Conservation (phyloP, 2,329 filamentous ascomycete genomes). For the Ampelomyces quisqualis region DNA sequence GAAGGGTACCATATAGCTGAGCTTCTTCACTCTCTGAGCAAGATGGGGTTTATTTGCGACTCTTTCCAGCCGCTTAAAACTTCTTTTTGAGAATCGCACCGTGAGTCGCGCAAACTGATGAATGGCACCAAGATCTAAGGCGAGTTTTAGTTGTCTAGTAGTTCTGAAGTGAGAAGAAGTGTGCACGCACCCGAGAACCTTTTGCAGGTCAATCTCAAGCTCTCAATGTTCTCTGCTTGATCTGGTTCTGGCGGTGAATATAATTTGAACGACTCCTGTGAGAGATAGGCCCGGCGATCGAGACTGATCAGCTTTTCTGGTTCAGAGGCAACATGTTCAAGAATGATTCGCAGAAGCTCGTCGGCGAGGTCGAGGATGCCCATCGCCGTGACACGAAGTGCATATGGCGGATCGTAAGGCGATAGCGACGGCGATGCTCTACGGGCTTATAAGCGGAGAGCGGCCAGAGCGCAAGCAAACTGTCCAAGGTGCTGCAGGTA, state of each 20-base stretch:
- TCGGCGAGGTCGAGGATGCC: slow-evolving; percentile 48
- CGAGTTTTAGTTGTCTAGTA: neutral
- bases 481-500: slow-evolving; percentile 17
- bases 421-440: slow-evolving; percentile 23
- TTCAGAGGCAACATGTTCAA: slow-evolving; percentile 56
- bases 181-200: slow-evolving; percentile 6
- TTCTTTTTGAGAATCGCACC: slow-evolving; percentile 53
- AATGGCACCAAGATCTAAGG: slow-evolving; percentile 51
- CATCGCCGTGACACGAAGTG: slow-evolving; percentile 33
- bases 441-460: slow-evolving; percentile 24
- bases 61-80: slow-evolving; percentile 52
- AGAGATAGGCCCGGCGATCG: slow-evolving; percentile 54
- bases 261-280: slow-evolving; percentile 54
- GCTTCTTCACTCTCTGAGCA: slow-evolving; percentile 58
- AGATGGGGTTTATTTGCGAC: slow-evolving; percentile 54
- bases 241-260: slow-evolving; percentile 46
- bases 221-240: slow-evolving; percentile 49
- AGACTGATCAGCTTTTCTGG: slow-evolving; percentile 53
- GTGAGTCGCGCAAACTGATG: slow-evolving; percentile 55
- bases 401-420: slow-evolving; percentile 26
- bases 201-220: slow-evolving; percentile 47
- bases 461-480: slow-evolving; percentile 26
- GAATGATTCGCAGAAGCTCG: slow-evolving; percentile 53
- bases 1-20: slow-evolving; percentile 61
- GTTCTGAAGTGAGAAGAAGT: neutral